phyloP scores from a whole-genome alignment of 2,329 filamentous ascomycete genomes.

The Epichloe bromicola region DNA sequence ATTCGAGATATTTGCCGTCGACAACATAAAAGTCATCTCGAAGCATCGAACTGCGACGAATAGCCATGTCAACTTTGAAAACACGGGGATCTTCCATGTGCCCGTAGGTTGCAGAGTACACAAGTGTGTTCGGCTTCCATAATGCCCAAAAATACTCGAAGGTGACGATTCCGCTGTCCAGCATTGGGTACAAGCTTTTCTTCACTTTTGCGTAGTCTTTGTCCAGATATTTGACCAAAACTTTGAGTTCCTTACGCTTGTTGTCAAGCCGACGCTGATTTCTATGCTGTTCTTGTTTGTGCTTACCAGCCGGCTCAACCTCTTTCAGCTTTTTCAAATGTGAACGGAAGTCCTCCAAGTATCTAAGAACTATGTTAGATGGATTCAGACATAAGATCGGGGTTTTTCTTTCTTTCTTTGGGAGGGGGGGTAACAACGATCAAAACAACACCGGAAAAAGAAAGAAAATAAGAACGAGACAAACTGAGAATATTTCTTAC shows the following conservation, averaged over 20 bases:
- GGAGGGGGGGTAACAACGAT: not conserved
- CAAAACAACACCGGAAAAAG: not conserved
- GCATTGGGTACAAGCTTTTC: constrained; percentile 64
- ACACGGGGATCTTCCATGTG: constrained; percentile 63
- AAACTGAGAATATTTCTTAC: constrained; percentile 19
- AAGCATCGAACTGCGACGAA: constrained; percentile 55
- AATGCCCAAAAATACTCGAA: constrained; percentile 83
- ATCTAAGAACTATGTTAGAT: constrained; percentile 23
- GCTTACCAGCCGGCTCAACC: constrained; percentile 32
- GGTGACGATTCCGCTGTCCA: constrained; percentile 72
- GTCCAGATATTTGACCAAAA: constrained; percentile 65
- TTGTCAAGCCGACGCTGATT: constrained; percentile 41
- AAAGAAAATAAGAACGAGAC: not conserved
- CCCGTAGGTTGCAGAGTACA: constrained; percentile 66
- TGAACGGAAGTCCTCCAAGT: constrained; percentile 63
- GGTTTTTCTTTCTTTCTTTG: too few relatives aligned
- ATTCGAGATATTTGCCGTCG: constrained; percentile 72
- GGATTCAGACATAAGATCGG: not conserved
- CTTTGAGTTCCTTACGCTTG: constrained; percentile 54
- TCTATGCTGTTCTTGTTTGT: constrained; percentile 48
- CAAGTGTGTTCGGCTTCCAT: constrained; percentile 76
- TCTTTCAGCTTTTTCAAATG: constrained; percentile 52
- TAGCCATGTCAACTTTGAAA: constrained; percentile 68
- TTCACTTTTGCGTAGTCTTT: constrained; percentile 69
- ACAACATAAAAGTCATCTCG: constrained; percentile 65